Conservation (phyloP, 495 filamentous ascomycete genomes). For the Endocarpon pusillum region DNA sequence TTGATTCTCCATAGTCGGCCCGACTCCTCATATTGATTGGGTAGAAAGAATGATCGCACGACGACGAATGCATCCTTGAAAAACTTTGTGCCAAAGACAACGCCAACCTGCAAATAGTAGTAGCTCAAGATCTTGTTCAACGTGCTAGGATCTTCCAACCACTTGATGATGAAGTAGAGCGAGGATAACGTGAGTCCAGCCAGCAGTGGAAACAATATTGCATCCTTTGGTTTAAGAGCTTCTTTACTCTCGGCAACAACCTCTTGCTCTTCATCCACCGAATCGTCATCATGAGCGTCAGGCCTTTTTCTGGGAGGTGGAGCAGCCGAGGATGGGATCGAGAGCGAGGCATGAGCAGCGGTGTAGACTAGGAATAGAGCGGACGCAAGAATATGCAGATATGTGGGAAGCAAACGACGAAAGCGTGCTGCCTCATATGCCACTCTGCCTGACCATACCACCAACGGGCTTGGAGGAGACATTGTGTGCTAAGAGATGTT, state of each 20-base stretch:
- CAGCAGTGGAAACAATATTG: conserved; percentile 69
- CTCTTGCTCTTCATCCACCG: conserved; percentile 32
- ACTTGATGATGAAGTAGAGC: conserved; percentile 81
- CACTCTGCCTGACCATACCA: no score
- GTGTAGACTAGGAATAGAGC: conserved; percentile 59
- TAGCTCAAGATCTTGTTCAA: conserved; percentile 70
- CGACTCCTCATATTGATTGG: conserved; percentile 28
- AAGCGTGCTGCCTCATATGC: no score
- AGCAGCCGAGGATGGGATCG: conserved; percentile 64
- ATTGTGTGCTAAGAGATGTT: no score
- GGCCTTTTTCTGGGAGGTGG: conserved; percentile 32
- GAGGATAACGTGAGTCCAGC: conserved; percentile 56
- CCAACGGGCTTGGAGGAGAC: no score
- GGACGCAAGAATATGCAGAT: conserved; percentile 47
- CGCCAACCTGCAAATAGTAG: conserved; percentile 69
- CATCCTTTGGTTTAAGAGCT: conserved; percentile 63
- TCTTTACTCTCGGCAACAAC: conserved; percentile 42
- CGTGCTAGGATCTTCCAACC: conserved; percentile 61
- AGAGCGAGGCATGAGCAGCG: conserved; percentile 52
- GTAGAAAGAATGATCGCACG: conserved; percentile 53
- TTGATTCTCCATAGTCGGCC: conserved; percentile 23
- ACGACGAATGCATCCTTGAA: conserved; percentile 50
- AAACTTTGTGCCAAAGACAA: conserved; percentile 55
- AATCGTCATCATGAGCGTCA: conserved; percentile 38
- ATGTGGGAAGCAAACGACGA: conserved; percentile 45